Evolutionary conservation across 1,139 yeast genomes (phyloP), one percentile per base, ranked within the genome.

Genomic region (Oligophagozyma castellii): DNA sequence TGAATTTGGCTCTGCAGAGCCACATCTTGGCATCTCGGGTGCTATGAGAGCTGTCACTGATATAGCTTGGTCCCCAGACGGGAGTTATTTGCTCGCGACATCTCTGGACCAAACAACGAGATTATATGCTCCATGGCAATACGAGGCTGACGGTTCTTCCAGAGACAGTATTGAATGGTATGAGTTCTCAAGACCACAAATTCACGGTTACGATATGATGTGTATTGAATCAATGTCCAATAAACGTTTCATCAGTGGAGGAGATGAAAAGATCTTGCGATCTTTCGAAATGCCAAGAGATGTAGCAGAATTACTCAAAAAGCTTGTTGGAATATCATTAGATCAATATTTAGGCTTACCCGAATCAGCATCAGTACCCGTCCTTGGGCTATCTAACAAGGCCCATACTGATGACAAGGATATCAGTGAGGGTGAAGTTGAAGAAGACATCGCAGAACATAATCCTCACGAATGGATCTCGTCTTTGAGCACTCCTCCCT

Each of bases 141-240:
- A 40, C 5, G 50, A 58, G 5, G 36, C 37, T 12, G 52, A 51
- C 34, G 58, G 58, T 0, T 24, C 39, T 12, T 30, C 36, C 25
- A 54, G 63, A 33, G 31, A 37, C 3, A 23, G 31, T 0, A 36
- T 39, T 4, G 59, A 71, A 1, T 84, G 94, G 94, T 79, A 76
- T 49, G 99, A 92, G 51, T 74, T 89, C 53, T 83, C 95, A 1
- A 67, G 99, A 42, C 98, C 98, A 0, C 99, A 92, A 51, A 89
- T 92, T 39, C 99, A 92, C 53, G 99, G 99, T 8, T 92, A 83
- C 49, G 96, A 92, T 51, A 84, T 92, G 95, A 67, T 81, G 25
- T 74, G 93, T 40, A 61, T 80, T n/a, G 73, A 73, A 28, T 65
- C 76, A 13, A 54, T 89, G 14, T 57, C 68, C 14, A 56, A 64